phyloP scores from a whole-genome alignment of 2,329 filamentous ascomycete species.

The Diplodia scrobiculata region DNA sequence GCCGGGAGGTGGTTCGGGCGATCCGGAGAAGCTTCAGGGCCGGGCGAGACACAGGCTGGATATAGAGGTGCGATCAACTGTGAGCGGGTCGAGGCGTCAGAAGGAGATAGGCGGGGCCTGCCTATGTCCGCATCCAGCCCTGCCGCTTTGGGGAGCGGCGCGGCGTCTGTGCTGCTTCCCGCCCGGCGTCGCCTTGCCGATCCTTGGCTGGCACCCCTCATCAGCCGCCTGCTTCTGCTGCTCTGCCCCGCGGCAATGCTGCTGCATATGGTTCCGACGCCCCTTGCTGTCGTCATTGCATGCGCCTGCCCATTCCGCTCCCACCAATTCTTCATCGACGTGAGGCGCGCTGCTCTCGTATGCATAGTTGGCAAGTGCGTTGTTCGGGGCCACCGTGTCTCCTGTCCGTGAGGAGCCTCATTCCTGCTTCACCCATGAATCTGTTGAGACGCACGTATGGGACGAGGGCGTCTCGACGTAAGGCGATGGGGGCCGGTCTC shows the following conservation, averaged over 20 bases:
- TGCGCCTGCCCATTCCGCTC: not conserved
- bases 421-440: not conserved
- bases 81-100: conserved; percentile 12
- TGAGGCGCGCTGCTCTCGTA: not conserved
- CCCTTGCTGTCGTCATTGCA: not conserved
- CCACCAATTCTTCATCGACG: not conserved
- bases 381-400: conserved; percentile 15
- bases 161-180: conserved; percentile 11
- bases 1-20: not conserved
- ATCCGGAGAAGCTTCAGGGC: not conserved
- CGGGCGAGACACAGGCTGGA: not conserved
- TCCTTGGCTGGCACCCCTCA: conserved; percentile 14
- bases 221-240: too few species aligned
- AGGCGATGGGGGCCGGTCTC: not conserved
- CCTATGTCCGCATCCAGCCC: conserved; percentile 15
- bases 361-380: conserved; percentile 11
- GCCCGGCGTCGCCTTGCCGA: conserved; percentile 11
- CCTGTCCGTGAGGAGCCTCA: not conserved
- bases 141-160: conserved; percentile 4
- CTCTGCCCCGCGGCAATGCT: not conserved
- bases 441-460: conserved; percentile 18
- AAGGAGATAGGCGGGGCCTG: conserved; percentile 23
- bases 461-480: not conserved
- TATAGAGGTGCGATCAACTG: conserved; percentile 1
- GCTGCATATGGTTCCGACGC: not conserved